These are phyloP conservation scores for Podila clonocystis DNA, from an alignment of 192 early-diverging fungal species.

Conservation along the genomic window DNA sequence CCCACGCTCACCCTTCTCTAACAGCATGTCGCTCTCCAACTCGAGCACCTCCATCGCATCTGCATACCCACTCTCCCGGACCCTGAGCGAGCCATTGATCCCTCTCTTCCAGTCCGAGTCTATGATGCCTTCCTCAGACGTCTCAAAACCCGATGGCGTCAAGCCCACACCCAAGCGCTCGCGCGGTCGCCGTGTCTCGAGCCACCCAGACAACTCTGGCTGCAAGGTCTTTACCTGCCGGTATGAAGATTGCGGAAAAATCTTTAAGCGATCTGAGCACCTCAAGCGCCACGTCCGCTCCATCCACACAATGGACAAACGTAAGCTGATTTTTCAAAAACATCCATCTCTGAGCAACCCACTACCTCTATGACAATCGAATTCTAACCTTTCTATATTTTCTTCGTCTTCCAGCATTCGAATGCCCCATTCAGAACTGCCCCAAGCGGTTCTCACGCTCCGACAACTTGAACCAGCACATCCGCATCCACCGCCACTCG, in stretches of 20 bases:
- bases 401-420: conserved; percentile 47
- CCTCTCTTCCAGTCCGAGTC: conserved; percentile 20
- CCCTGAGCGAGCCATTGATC: conserved; percentile 23
- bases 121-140: conserved; percentile 6
- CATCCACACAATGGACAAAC: conserved; percentile 68
- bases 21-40: conserved; percentile 14
- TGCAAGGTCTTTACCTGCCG: conserved; percentile 64
- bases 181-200: conserved; percentile 62
- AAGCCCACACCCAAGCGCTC: conserved; percentile 51
- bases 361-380: too few species aligned
- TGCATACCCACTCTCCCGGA: conserved; percentile 28
- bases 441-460: conserved; percentile 64
- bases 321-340: not conserved
- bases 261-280: conserved; percentile 70
- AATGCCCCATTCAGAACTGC: conserved; percentile 62
- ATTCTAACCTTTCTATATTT: not conserved
- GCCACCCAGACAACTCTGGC: conserved; percentile 54
- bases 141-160: not conserved
- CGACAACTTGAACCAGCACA: conserved; percentile 65
- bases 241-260: conserved; percentile 63
- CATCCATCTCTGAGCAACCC: too few species aligned
- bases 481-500: conserved; percentile 61
- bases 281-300: conserved; percentile 67
- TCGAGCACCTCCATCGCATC: conserved; percentile 9
- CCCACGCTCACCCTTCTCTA: conserved; percentile 28